phyloP scores from a whole-genome alignment of 768 basidiomycete genomes.

The Suillus brevipes region DNA sequence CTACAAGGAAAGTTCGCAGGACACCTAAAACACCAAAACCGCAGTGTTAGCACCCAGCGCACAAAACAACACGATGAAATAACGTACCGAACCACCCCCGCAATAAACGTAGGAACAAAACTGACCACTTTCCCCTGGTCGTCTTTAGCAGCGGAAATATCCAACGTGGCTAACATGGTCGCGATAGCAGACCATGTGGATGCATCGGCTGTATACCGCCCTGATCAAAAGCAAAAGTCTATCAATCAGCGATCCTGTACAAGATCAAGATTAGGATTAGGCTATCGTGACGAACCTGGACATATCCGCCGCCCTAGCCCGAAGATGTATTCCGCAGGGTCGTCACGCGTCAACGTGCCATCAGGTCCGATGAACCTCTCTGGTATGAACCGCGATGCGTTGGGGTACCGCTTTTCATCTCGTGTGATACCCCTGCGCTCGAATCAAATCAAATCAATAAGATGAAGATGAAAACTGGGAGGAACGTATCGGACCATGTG shows the following conservation, averaged over 20 bases:
- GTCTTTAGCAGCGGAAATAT: slow-evolving; percentile 3
- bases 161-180: slow-evolving; percentile 17
- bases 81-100: not conserved
- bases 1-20: not conserved
- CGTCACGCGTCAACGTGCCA: slow-evolving; percentile 12
- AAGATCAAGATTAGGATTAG: no score
- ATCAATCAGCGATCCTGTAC: not conserved
- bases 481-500: slow-evolving; percentile 7
- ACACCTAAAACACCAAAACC: not conserved
- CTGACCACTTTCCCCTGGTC: slow-evolving; percentile 6
- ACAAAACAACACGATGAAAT: not conserved
- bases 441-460: no score
- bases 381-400: slow-evolving; percentile 13
- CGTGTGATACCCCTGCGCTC: slow-evolving; percentile 15
- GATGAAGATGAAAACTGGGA: not conserved
- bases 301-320: slow-evolving; percentile 12
- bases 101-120: slow-evolving; percentile 2
- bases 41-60: not conserved
- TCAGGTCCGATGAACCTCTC: slow-evolving; percentile 15
- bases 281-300: slow-evolving; percentile 3
- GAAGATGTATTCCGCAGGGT: slow-evolving; percentile 11
- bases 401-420: slow-evolving; percentile 15
- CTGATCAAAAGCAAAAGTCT: slow-evolving; percentile 6
- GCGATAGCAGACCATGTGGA: slow-evolving; percentile 22
- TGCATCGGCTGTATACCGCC: slow-evolving; percentile 20